Conservation (phyloP, 1,284 basidiomycete genomes). For the Microbotryomycetes sp. region DNA sequence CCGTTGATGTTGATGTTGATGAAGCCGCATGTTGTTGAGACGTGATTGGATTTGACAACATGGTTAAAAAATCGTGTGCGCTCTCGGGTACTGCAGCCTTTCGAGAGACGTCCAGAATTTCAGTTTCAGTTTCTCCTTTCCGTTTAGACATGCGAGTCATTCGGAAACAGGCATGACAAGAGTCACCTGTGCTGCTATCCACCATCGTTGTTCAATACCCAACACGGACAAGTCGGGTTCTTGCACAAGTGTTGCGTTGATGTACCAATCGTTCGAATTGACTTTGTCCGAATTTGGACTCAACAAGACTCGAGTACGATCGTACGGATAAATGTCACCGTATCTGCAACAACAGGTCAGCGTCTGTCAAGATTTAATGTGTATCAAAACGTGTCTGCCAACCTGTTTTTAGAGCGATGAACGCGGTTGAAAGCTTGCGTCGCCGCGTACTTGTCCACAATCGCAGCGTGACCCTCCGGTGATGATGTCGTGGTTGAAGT, state of each 20-base stretch:
- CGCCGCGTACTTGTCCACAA: neutral
- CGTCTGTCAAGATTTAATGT: too few relatives aligned
- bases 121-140: too few relatives aligned
- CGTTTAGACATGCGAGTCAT: neutral
- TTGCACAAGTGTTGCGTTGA: constrained; percentile 76
- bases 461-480: neutral
- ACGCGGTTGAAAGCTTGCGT: neutral
- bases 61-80: constrained; percentile 63
- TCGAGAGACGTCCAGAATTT: too few relatives aligned
- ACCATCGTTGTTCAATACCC: constrained; percentile 51
- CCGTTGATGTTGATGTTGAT: neutral
- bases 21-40: neutral
- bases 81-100: constrained; percentile 62
- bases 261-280: constrained; percentile 46
- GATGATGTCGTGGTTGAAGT: neutral
- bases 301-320: constrained; percentile 62
- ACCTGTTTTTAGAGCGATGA: neutral
- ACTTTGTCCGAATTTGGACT: neutral
- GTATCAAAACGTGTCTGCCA: too few relatives aligned
- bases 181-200: constrained; percentile 65
- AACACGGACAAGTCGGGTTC: constrained; percentile 55
- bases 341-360: constrained; percentile 55
- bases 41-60: constrained; percentile 46
- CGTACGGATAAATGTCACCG: constrained; percentile 63
- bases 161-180: neutral